Base-by-base conservation (phyloP, 192 early-diverging fungal species). In the Umbelopsis sp. region DNA sequence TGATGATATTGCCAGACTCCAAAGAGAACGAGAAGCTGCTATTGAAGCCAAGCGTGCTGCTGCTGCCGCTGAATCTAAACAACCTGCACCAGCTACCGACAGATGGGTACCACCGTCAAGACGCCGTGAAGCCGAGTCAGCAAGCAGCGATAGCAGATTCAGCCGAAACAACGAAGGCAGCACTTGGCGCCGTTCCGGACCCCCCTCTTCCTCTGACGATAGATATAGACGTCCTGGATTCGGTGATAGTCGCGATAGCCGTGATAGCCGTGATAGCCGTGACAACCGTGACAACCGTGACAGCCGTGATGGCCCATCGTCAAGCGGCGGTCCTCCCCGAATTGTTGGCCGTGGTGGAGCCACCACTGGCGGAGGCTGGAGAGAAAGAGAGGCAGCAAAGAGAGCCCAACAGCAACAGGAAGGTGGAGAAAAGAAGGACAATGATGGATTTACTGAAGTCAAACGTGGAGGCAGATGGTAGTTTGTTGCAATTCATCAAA, bases 1-100 rank as follows among this genome's bases (percentile, higher is more conserved):
- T 72, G 87, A 88, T 69, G 82, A 78, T 36, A 77, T 84, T 21
- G 87, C 81, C 54, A 79, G 72, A 44, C 78, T 70, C 34, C 81
- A 88, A 70, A 70, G 70, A 14, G 86, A 86, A 54, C 73, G 66
- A 31, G 86, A 88, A 65, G 80, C 76, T 14, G 70, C 77, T 62
- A 83, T 86, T 31, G 86, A 88, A 66, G 76, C 75, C 14, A 82
- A 77, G 45, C 45, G 77, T 7, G 43, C 56, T 20, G 17, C 56
- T 17, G 0, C 56, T 34, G 26, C 65, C 22, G 43, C 52, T 12
- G 62, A 56, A 62, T 14, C 36, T 25, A 45, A 25, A 41, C 66
- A 41, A 43, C 45, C 45, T 4, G 29, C 68, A 29, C 22, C 69
- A 21, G 17, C 38, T 21, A 44, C 70, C 20, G 34, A 51, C 31